A percentile compares a stretch with the other conserved stretches of the same genome.
Conservation (phyloP, 306 rosid species). For the Pachyrhizus erosus region DNA sequence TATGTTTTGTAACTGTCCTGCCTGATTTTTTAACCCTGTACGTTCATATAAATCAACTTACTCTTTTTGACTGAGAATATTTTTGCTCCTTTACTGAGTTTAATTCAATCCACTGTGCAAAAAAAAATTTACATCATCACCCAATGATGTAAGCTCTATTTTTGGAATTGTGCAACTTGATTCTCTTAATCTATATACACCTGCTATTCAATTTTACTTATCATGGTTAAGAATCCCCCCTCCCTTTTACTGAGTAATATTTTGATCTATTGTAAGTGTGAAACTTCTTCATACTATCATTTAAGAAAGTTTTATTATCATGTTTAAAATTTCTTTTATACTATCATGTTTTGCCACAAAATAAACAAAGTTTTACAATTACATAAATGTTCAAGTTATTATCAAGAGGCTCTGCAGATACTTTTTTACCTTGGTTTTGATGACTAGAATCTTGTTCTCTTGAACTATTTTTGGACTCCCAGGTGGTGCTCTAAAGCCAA, state of each 20-base stretch:
- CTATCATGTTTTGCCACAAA: neutral
- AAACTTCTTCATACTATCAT: neutral
- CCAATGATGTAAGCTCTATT: neutral
- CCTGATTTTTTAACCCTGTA: slow-evolving; percentile 11
- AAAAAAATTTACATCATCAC: neutral
- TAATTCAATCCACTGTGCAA: neutral
- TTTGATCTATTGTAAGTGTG: neutral
- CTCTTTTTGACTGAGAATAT: slow-evolving; percentile 11
- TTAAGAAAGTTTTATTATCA: neutral
- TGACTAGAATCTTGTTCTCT: slow-evolving; percentile 38
- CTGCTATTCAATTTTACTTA: slow-evolving; percentile 18
- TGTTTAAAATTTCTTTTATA: too few species aligned
- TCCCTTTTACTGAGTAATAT: neutral
- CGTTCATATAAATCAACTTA: slow-evolving; percentile 20
- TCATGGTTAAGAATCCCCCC: slow-evolving; percentile 16
- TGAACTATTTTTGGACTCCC: slow-evolving; percentile 38
- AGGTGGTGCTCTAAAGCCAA: slow-evolving; percentile 99
- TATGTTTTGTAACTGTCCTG: neutral
- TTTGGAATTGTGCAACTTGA: slow-evolving; percentile 3
- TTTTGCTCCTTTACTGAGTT: neutral
- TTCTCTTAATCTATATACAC: slow-evolving; percentile 22
- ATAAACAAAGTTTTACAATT: slow-evolving; percentile 6
- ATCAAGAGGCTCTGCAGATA: slow-evolving; percentile 28
- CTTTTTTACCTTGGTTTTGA: slow-evolving; percentile 18
- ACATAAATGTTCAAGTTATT: slow-evolving; percentile 17